phyloP scores from a whole-genome alignment of 2,329 filamentous ascomycete genomes.

The Penicillium sp. region DNA sequence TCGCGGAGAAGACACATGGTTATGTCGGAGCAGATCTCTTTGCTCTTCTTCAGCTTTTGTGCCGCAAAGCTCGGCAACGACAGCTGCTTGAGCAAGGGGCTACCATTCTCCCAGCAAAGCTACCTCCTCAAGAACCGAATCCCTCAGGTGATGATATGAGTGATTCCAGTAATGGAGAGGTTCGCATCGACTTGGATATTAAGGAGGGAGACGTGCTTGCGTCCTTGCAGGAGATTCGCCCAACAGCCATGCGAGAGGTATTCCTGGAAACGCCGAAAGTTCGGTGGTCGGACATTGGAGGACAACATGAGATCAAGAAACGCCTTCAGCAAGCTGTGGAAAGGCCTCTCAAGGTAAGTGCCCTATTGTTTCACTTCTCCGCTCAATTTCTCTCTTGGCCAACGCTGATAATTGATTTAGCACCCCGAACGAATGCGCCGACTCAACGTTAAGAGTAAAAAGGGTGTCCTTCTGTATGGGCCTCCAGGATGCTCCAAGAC shows the following conservation, averaged over 20 bases:
- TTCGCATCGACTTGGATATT: slow-evolving; percentile 33
- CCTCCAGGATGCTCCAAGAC: slow-evolving; percentile 96
- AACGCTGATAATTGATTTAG: slow-evolving; percentile 32
- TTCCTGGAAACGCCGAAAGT: slow-evolving; percentile 86
- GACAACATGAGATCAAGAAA: slow-evolving; percentile 76
- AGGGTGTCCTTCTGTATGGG: slow-evolving; percentile 85
- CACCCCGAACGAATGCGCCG: slow-evolving; percentile 54
- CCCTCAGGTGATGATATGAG: not conserved
- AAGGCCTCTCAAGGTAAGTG: slow-evolving; percentile 57
- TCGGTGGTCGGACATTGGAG: slow-evolving; percentile 84
- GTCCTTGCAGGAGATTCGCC: slow-evolving; percentile 70
- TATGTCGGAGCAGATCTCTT: slow-evolving; percentile 78
- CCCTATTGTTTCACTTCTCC: not conserved
- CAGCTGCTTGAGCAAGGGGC: slow-evolving; percentile 23
- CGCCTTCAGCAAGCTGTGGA: slow-evolving; percentile 60
- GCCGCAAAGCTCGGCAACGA: slow-evolving; percentile 43
- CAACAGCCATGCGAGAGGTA: slow-evolving; percentile 85
- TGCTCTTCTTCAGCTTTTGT: slow-evolving; percentile 62
- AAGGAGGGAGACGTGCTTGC: slow-evolving; percentile 38
- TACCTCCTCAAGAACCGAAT: not conserved
- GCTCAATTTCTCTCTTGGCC: not conserved
- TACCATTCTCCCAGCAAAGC: not conserved
- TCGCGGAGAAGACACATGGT: slow-evolving; percentile 80
- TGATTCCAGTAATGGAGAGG: slow-evolving; percentile 14
- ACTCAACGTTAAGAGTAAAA: slow-evolving; percentile 63